These are phyloP conservation scores for Coccomyxa sp. DNA, from an alignment of 139 green algal species.

Conservation along the genomic window DNA sequence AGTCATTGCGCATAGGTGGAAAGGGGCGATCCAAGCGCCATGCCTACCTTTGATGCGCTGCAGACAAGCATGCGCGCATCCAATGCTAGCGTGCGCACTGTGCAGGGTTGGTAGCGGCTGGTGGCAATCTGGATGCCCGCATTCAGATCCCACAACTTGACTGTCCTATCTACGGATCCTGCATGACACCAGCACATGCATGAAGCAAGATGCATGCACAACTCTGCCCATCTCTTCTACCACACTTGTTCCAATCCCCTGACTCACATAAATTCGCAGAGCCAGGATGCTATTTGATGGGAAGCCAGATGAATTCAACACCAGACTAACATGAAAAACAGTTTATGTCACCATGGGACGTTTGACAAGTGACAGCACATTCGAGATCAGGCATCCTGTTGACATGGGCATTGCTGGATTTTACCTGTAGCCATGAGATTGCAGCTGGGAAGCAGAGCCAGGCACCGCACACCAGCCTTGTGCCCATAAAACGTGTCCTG, in stretches of 20 bases:
- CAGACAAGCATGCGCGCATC: conserved; percentile 34
- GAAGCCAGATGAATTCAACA: too few relatives aligned
- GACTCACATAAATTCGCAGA: too few relatives aligned
- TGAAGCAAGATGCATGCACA: too few relatives aligned
- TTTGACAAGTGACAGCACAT: too few relatives aligned
- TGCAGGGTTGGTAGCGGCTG: conserved; percentile 46
- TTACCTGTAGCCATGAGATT: conserved; percentile 59
- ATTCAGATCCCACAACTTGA: conserved; percentile 61
- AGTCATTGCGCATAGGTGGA: neutral
- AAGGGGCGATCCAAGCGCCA: too few relatives aligned
- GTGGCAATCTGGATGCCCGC: conserved; percentile 42
- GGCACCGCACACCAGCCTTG: conserved; percentile 27
- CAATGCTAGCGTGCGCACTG: conserved; percentile 53
- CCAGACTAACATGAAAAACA: too few relatives aligned
- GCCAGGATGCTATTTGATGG: too few relatives aligned
- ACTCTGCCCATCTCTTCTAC: too few relatives aligned
- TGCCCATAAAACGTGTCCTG: conserved; percentile 53
- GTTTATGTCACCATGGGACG: too few relatives aligned
- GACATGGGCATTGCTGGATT: too few relatives aligned
- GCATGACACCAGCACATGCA: conserved; percentile 1
- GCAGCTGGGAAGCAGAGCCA: conserved; percentile 38
- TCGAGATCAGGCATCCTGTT: too few relatives aligned
- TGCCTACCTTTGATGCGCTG: conserved; percentile 16
- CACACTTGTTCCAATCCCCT: too few relatives aligned
- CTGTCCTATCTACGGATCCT: conserved; percentile 62